Percentiles rank a stretch among this genome's conserved stretches.
Evolutionary conservation across 176 grass and related monocot species (phyloP).

Genomic region (Aegilops speltoides): DNA sequence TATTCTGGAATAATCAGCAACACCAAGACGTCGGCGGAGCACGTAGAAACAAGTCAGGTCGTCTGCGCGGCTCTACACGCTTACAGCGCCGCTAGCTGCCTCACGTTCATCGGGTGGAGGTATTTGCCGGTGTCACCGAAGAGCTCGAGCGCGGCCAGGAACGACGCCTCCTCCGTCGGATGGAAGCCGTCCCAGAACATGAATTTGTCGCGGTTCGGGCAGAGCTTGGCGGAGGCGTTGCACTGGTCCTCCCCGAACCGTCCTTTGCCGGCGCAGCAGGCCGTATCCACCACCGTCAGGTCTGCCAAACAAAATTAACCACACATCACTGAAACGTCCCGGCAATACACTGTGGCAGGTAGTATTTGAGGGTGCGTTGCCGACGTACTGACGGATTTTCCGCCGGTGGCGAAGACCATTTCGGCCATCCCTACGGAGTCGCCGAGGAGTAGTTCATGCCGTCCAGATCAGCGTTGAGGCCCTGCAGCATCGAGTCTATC

Average conservation of each 20-base stretch:
- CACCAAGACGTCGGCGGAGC: too few species aligned
- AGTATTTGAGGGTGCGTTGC: too few species aligned
- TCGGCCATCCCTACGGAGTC: conserved; percentile 10
- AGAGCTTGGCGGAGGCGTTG: not conserved
- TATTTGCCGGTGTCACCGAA: conserved; percentile 33
- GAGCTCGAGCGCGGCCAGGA: conserved; percentile 5
- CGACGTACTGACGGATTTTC: not conserved
- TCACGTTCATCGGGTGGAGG: conserved; percentile 64
- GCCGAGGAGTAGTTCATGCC: conserved; percentile 52
- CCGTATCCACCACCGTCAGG: conserved; percentile 24
- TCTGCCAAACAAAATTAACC: not conserved
- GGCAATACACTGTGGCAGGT: too few species aligned
- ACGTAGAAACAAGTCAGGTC: too few species aligned
- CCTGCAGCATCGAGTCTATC: conserved; percentile 2
- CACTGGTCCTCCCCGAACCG: not conserved
- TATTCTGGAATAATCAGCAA: too few species aligned
- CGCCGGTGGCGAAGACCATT: not conserved
- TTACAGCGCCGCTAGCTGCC: conserved; percentile 40
- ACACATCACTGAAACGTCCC: too few species aligned
- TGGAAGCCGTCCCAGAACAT: conserved; percentile 84
- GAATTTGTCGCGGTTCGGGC: conserved; percentile 30
- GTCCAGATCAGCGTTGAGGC: not conserved
- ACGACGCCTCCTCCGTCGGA: conserved; percentile 37
- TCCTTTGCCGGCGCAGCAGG: conserved; percentile 40
- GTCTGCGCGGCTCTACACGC: not conserved